Percentiles rank a stretch among this genome's conserved stretches.
These are phyloP conservation scores for Actinidia polygama DNA, from an alignment of 179 eudicot genomes.

Conservation along the genomic window DNA sequence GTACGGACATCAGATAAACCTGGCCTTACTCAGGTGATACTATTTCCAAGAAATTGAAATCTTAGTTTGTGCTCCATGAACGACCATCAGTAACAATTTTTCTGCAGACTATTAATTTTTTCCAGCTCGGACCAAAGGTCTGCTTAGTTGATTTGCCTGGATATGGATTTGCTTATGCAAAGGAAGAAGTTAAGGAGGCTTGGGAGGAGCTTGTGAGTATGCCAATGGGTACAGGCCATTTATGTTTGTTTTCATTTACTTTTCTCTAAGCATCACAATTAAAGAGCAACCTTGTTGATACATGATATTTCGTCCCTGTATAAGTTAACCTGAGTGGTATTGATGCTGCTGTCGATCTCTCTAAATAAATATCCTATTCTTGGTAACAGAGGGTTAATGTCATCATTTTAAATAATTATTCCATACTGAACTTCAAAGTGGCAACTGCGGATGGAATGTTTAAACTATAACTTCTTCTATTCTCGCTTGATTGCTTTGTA, in stretches of 20 bases:
- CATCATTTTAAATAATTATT: constrained; percentile 4
- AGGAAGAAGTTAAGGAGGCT: constrained; percentile 95
- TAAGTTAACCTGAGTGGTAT: not conserved
- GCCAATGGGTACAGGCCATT: constrained; percentile 5
- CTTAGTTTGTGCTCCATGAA: not conserved
- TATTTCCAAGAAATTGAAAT: constrained; percentile 13
- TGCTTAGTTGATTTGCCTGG: constrained; percentile 95
- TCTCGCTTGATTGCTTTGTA: no score
- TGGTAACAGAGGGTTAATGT: not conserved
- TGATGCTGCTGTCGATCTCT: no score
- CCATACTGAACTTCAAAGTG: not conserved
- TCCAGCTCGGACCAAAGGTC: constrained; percentile 82
- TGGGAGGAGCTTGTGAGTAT: constrained; percentile 95
- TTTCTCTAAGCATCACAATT: not conserved
- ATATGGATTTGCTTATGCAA: constrained; percentile 97
- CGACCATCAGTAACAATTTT: constrained; percentile 24
- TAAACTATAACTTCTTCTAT: not conserved
- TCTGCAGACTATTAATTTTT: constrained; percentile 87
- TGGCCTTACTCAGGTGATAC: constrained; percentile 88
- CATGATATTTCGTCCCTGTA: not conserved
- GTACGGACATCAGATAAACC: constrained; percentile 98
- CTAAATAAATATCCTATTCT: not conserved
- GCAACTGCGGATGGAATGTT: not conserved
- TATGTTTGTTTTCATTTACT: constrained; percentile 14
- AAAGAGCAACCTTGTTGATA: not conserved